phyloP scores from a whole-genome alignment of 2,329 filamentous ascomycete genomes.

The Lasiodiplodia sp. region DNA sequence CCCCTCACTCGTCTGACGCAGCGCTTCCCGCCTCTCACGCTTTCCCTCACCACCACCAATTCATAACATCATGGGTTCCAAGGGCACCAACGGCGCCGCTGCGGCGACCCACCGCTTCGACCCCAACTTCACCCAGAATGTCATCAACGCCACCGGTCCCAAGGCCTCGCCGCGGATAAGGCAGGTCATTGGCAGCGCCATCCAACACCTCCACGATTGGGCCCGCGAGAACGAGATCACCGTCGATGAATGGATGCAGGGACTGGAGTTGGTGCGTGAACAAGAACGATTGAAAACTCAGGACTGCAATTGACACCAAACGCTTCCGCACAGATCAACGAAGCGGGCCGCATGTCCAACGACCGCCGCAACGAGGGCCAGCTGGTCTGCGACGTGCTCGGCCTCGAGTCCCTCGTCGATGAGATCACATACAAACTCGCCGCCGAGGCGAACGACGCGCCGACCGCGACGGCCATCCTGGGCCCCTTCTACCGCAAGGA shows the following conservation, averaged over 20 bases:
- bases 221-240: conserved; percentile 79
- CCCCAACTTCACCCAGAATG: conserved; percentile 76
- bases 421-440: conserved; percentile 77
- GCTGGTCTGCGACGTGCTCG: conserved; percentile 64
- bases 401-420: conserved; percentile 70
- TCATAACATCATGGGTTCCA: conserved; percentile 34
- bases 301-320: conserved; percentile 8
- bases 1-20: neutral
- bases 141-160: conserved; percentile 76
- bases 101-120: conserved; percentile 63
- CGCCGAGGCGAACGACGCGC: conserved; percentile 55
- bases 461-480: conserved; percentile 79
- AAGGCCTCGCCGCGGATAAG: conserved; percentile 71
- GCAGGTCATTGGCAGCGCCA: conserved; percentile 68
- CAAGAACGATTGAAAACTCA: neutral
- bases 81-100: conserved; percentile 29
- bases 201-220: conserved; percentile 80
- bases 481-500: conserved; percentile 84
- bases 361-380: conserved; percentile 70
- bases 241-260: conserved; percentile 77
- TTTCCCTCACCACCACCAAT: neutral
- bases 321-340: conserved; percentile 57
- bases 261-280: conserved; percentile 69
- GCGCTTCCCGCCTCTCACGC: neutral
- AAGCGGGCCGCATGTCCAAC: conserved; percentile 68